A percentile compares a stretch with the other conserved stretches of the same genome.
Conservation (phyloP, 257 asterid genomes). For the Verbena officinalis region DNA sequence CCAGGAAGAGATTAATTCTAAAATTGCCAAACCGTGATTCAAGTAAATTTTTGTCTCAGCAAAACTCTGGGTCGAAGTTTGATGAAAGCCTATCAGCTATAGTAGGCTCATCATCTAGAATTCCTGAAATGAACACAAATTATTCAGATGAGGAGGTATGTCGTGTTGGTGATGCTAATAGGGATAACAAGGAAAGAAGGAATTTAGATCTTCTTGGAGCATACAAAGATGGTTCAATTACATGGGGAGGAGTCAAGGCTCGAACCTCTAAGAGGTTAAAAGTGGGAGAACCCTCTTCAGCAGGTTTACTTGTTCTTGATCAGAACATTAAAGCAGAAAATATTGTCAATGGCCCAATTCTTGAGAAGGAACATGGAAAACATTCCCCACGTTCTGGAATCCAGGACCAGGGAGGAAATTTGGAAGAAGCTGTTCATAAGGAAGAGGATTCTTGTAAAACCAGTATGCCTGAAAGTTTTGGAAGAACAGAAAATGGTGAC, state of each 20-base stretch:
- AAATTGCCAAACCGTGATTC: conserved; percentile 80
- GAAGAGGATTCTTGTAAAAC: conserved; percentile 34
- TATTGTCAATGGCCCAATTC: conserved; percentile 39
- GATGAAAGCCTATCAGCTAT: conserved; percentile 44
- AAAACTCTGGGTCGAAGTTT: conserved; percentile 31
- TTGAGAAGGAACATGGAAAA: conserved; percentile 37
- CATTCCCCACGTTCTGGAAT: conserved; percentile 39
- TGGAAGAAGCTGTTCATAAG: conserved; percentile 36
- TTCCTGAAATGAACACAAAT: conserved; percentile 32
- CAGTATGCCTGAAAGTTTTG: conserved; percentile 34
- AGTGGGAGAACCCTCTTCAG: conserved; percentile 55
- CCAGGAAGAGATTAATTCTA: conserved; percentile 73
- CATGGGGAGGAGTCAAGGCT: conserved; percentile 90
- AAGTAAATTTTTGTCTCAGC: conserved; percentile 43
- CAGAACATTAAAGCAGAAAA: conserved; percentile 43
- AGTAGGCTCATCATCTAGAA: conserved; percentile 56
- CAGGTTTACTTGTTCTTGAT: conserved; percentile 43
- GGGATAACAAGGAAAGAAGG: conserved; percentile 44
- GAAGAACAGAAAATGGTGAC: conserved; percentile 39
- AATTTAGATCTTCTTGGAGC: conserved; percentile 76
- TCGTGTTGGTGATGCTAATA: conserved; percentile 40
- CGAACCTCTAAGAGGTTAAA: conserved; percentile 82
- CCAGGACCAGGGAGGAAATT: conserved; percentile 46
- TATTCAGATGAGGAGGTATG: conserved; percentile 34
- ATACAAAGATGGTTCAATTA: conserved; percentile 60